phyloP scores from a whole-genome alignment of 1,284 basidiomycete species.

The Cryptococcus jaspeensis region DNA sequence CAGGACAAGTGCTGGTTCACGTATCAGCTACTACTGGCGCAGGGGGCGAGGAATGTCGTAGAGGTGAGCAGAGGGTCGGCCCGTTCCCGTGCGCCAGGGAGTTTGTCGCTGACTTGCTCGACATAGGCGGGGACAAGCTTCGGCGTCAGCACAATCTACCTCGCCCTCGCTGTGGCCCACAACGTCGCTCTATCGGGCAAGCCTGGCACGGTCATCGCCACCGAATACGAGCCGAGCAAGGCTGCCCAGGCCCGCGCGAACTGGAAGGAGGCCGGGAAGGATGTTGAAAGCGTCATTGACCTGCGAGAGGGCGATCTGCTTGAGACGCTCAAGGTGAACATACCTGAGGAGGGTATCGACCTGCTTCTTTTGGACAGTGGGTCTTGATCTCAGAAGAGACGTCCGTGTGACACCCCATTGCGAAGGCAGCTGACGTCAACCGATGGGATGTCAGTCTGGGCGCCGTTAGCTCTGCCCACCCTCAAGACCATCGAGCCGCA shows the following conservation, averaged over 20 bases:
- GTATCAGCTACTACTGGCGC: slow-evolving; percentile 22
- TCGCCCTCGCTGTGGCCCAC: slow-evolving; percentile 27
- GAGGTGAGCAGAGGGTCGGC: slow-evolving; percentile 23
- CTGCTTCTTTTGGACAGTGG: slow-evolving; percentile 35
- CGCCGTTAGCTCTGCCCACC: slow-evolving; percentile 27
- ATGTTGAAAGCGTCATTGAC: slow-evolving; percentile 23
- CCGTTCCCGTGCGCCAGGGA: neutral
- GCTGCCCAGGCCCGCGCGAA: slow-evolving; percentile 18
- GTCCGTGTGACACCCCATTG: neutral
- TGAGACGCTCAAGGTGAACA: slow-evolving; percentile 26
- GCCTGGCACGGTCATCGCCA: slow-evolving; percentile 26
- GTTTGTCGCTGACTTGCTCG: neutral
- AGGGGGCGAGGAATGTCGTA: slow-evolving; percentile 21
- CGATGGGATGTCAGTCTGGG: slow-evolving; percentile 26
- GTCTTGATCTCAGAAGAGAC: neutral
- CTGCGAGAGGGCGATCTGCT: slow-evolving; percentile 33
- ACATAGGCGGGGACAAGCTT: slow-evolving; percentile 34
- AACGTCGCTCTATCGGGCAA: slow-evolving; percentile 13
- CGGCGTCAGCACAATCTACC: slow-evolving; percentile 39
- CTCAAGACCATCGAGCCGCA: slow-evolving; percentile 23
- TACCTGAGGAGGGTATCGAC: slow-evolving; percentile 21
- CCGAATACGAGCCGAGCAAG: slow-evolving; percentile 33
- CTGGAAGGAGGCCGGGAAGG: slow-evolving; percentile 26
- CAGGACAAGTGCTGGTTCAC: slow-evolving; percentile 36
- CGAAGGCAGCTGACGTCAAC: neutral